Evolutionary conservation across 225 moss, liverwort and hornwort genomes (phyloP).

Genomic region (Polytrichum formosum): DNA sequence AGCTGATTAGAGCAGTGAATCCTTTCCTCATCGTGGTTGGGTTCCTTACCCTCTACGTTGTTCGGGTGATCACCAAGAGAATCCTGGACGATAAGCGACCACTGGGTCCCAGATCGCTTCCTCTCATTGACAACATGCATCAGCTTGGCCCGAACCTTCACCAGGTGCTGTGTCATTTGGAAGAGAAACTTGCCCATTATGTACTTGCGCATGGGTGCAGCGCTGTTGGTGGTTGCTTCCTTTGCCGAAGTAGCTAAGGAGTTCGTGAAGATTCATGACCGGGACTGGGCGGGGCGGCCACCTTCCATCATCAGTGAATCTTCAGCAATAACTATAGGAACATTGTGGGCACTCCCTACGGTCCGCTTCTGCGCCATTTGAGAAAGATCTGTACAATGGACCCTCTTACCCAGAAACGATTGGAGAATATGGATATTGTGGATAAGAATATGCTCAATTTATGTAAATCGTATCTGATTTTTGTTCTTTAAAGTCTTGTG

Average conservation of each 20-base stretch:
- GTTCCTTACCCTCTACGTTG: no score
- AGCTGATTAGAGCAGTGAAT: no score
- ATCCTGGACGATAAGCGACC: constrained; percentile 19
- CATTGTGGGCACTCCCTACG: constrained; percentile 27
- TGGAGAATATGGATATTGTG: neutral
- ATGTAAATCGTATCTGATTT: no score
- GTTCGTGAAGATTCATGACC: constrained; percentile 48
- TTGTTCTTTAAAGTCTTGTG: no score
- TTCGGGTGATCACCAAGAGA: no score
- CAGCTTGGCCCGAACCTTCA: constrained; percentile 11
- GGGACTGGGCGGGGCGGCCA: constrained; percentile 34
- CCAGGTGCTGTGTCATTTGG: constrained; percentile 19
- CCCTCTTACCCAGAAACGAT: constrained; percentile 36
- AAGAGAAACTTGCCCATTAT: constrained; percentile 30
- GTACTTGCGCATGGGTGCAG: constrained; percentile 33
- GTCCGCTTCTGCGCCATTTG: constrained; percentile 40
- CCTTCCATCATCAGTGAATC: neutral
- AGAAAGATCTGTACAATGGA: constrained; percentile 41
- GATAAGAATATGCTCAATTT: no score
- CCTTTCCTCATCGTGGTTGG: no score
- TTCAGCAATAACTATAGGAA: constrained; percentile 16
- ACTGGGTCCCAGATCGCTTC: constrained; percentile 36
- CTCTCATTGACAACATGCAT: constrained; percentile 37
- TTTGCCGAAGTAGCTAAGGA: constrained; percentile 36
- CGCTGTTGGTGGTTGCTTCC: constrained; percentile 24